These are phyloP conservation scores for Isabelozyma pseudorhagii DNA, from an alignment of 805 yeast species.

Conservation along the genomic window DNA sequence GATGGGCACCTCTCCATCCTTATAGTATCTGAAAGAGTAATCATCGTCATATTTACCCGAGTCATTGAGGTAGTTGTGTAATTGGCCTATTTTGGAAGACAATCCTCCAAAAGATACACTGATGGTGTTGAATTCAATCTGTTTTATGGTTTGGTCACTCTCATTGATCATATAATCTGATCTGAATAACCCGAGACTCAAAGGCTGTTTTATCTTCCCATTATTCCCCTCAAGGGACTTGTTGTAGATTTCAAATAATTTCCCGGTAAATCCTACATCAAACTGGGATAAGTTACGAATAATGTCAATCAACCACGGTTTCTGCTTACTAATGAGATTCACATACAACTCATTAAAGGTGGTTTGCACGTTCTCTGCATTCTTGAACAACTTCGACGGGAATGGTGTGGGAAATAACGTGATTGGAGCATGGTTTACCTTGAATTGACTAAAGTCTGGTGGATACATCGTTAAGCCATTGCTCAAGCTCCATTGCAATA, in stretches of 20 bases:
- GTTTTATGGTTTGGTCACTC: constrained; percentile 57
- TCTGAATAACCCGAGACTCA: constrained; percentile 81
- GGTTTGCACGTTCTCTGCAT: constrained; percentile 64
- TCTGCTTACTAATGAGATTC: constrained; percentile 51
- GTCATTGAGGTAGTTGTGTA: constrained; percentile 66
- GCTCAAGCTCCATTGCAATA: constrained; percentile 73
- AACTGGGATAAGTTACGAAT: constrained; percentile 51
- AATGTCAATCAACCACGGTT: constrained; percentile 60
- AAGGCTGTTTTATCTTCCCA: constrained; percentile 51
- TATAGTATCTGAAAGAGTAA: constrained; percentile 40
- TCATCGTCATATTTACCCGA: constrained; percentile 52
- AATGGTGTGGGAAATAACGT: constrained; percentile 91
- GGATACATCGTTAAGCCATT: constrained; percentile 86
- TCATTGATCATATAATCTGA: constrained; percentile 76
- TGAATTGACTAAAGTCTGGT: constrained; percentile 43
- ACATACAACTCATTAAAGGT: constrained; percentile 74
- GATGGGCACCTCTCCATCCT: constrained; percentile 53
- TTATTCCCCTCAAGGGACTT: constrained; percentile 45
- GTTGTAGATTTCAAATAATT: constrained; percentile 58
- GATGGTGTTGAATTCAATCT: constrained; percentile 94
- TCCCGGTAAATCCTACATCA: constrained; percentile 81
- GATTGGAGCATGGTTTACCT: constrained; percentile 73
- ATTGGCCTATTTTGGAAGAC: constrained; percentile 71
- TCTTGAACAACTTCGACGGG: constrained; percentile 61
- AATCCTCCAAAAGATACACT: constrained; percentile 95